These are phyloP conservation scores for Phanerochaete sordida DNA, from an alignment of 768 basidiomycete species.

Conservation along the genomic window DNA sequence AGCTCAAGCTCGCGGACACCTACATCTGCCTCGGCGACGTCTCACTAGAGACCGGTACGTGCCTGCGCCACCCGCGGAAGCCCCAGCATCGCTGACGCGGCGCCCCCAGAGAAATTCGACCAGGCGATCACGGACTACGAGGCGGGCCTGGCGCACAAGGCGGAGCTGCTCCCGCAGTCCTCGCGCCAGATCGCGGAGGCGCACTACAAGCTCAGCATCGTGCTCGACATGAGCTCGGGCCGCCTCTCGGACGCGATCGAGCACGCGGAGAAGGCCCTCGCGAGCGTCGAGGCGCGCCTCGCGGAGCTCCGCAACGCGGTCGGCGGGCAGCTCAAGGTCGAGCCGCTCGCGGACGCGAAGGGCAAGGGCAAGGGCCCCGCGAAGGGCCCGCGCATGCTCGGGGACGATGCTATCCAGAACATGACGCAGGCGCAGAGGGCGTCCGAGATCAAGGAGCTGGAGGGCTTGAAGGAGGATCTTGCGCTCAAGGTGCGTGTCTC, in stretches of 20 bases:
- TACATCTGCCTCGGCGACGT: conserved; percentile 92
- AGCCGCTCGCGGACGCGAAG: conserved; percentile 37
- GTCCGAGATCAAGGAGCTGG: conserved; percentile 75
- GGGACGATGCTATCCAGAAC: conserved; percentile 55
- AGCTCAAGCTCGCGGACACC: conserved; percentile 86
- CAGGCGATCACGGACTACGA: conserved; percentile 90
- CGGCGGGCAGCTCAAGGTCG: conserved; percentile 35
- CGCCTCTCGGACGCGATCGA: conserved; percentile 76
- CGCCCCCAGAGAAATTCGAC: conserved; percentile 82
- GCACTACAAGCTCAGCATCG: conserved; percentile 92
- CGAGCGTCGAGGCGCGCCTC: conserved; percentile 71
- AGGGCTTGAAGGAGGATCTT: conserved; percentile 74
- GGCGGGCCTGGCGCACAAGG: conserved; percentile 71
- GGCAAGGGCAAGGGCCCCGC: conserved; percentile 74
- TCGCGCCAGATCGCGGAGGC: conserved; percentile 92
- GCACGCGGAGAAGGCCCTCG: conserved; percentile 77
- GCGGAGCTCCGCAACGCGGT: conserved; percentile 51
- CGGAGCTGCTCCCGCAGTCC: conserved; percentile 71
- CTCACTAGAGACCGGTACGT: conserved; percentile 90
- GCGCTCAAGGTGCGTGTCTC: conserved; percentile 64
- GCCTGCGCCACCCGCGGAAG: neutral
- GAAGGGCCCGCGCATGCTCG: conserved; percentile 32
- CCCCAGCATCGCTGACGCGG: neutral
- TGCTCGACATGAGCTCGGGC: conserved; percentile 86
- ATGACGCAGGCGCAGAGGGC: conserved; percentile 75